Percentiles rank a stretch among this genome's conserved stretches.
Conservation (phyloP, 1,284 basidiomycete genomes). For the Pulveroboletus sp. region DNA sequence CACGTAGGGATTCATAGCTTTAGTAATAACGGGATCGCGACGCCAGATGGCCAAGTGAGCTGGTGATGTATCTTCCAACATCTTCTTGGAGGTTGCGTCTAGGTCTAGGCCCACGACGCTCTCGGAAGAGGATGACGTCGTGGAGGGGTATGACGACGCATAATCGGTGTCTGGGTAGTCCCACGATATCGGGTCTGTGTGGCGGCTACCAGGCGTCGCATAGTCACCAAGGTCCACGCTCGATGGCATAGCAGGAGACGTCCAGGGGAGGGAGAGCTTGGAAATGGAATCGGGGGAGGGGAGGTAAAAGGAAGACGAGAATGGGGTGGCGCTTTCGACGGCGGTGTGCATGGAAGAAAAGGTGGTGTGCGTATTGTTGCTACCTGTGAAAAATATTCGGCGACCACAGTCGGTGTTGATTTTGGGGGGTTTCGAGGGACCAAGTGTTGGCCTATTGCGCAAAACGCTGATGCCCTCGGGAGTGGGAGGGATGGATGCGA, state of each 20-base stretch:
- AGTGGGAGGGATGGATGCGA: slow-evolving; percentile 48
- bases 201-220: slow-evolving; percentile 38
- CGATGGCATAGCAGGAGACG: slow-evolving; percentile 42
- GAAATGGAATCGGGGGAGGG: slow-evolving; percentile 46
- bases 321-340: slow-evolving; percentile 56
- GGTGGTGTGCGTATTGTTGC: slow-evolving; percentile 51
- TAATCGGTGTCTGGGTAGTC: slow-evolving; percentile 36
- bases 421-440: slow-evolving; percentile 48
- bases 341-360: slow-evolving; percentile 72
- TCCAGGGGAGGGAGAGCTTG: slow-evolving; percentile 40
- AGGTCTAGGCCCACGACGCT: slow-evolving; percentile 40
- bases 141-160: slow-evolving; percentile 38
- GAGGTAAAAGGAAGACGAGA: slow-evolving; percentile 55
- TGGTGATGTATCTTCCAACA: slow-evolving; percentile 36
- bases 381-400: slow-evolving; percentile 54
- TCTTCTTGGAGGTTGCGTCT: slow-evolving; percentile 35
- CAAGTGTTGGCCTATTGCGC: slow-evolving; percentile 36
- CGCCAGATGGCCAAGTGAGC: slow-evolving; percentile 37
- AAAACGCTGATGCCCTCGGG: slow-evolving; percentile 51
- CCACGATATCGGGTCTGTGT: slow-evolving; percentile 34
- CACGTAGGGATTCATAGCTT: slow-evolving; percentile 30
- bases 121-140: slow-evolving; percentile 30
- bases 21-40: slow-evolving; percentile 30
- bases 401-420: slow-evolving; percentile 60
- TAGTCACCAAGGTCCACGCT: slow-evolving; percentile 42